A percentile compares a stretch with the other conserved stretches of the same genome.
Conservation (phyloP, 202 grass and related monocot genomes). For the Thinopyrum obtusiflorum region DNA sequence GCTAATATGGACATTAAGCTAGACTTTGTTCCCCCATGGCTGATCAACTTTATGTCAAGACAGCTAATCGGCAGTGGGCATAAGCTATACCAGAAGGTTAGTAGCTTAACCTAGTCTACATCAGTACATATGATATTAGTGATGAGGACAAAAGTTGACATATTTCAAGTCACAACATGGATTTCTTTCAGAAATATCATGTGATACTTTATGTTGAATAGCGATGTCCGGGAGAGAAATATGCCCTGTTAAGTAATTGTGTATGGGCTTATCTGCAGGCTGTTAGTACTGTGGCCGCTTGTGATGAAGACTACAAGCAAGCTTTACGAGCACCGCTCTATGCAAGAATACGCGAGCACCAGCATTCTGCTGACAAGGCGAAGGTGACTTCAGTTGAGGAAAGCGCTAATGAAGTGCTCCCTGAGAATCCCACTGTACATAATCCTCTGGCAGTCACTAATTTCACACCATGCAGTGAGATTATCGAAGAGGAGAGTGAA, state of each 20-base stretch:
- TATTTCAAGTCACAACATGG: conserved; percentile 10
- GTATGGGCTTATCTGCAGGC: conserved; percentile 48
- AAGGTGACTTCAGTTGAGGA: conserved; percentile 23
- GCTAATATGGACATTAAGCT: conserved; percentile 96
- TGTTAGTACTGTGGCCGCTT: conserved; percentile 59
- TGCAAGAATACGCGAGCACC: conserved; percentile 50
- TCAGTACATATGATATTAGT: not conserved
- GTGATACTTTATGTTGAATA: not conserved
- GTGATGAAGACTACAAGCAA: conserved; percentile 59
- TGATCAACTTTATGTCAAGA: conserved; percentile 96
- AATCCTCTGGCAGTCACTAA: conserved; percentile 32
- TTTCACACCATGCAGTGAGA: conserved; percentile 33
- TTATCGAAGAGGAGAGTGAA: conserved; percentile 48
- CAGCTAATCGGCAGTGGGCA: conserved; percentile 81
- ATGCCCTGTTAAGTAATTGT: not conserved
- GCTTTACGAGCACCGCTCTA: conserved; percentile 63
- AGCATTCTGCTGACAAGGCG: conserved; percentile 21
- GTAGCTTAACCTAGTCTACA: not conserved
- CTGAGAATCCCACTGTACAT: conserved; percentile 26
- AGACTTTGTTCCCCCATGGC: conserved; percentile 85
- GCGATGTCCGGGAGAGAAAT: conserved; percentile 15
- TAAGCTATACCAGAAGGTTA: conserved; percentile 91
- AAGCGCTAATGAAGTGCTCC: conserved; percentile 36
- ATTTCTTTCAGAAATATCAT: not conserved
- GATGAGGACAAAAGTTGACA: not conserved